These are phyloP conservation scores for Chlorella sp. DNA, from an alignment of 139 green algal species.

Conservation along the genomic window DNA sequence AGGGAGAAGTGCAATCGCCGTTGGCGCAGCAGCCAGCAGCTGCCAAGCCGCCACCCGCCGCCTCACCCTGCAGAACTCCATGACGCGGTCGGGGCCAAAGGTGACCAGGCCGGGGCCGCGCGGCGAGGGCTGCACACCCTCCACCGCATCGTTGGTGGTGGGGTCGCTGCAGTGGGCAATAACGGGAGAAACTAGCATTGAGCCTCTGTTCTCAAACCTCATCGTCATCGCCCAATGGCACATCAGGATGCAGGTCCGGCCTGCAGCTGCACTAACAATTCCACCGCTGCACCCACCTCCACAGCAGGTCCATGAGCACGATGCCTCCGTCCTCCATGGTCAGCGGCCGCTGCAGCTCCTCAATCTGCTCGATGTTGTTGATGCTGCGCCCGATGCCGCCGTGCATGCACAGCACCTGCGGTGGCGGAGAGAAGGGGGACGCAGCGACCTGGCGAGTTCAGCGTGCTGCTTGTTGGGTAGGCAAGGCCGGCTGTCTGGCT, in stretches of 20 bases:
- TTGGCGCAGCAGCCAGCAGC: neutral
- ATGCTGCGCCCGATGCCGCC: conserved; percentile 95
- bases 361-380: conserved; percentile 87
- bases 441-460: too few species aligned
- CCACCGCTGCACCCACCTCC: conserved; percentile 48
- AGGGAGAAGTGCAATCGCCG: too few species aligned
- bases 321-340: conserved; percentile 95
- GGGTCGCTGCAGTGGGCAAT: conserved; percentile 69
- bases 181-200: too few species aligned
- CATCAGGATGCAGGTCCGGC: too few species aligned
- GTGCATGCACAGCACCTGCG: conserved; percentile 90
- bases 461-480: neutral
- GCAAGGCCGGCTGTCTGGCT: neutral
- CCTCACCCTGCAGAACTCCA: conserved; percentile 94
- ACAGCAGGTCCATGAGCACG: conserved; percentile 99
- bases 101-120: conserved; percentile 94
- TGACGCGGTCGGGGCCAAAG: conserved; percentile 97
- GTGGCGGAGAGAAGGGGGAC: neutral
- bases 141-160: conserved; percentile 95
- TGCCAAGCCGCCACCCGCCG: neutral
- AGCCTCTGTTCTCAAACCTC: too few species aligned
- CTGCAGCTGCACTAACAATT: too few species aligned
- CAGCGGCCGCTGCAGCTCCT: conserved; percentile 87
- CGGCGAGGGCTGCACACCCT: conserved; percentile 93
- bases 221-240: too few species aligned